Base-by-base conservation (phyloP, 2,329 filamentous ascomycete genomes). In the Exophiala aquamarina region DNA sequence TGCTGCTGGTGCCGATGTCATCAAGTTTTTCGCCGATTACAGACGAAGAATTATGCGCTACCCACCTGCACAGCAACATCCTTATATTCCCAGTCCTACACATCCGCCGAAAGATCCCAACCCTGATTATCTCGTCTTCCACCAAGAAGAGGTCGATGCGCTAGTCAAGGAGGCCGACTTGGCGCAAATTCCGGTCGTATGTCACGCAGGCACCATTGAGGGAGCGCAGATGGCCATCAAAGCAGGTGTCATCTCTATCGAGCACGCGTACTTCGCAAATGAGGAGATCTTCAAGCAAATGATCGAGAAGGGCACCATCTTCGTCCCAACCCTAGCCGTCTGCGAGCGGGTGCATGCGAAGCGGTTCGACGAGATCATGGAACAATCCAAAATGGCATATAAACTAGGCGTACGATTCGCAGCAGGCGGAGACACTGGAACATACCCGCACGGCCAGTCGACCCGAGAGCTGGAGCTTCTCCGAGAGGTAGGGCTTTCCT, bases 401-500 rank as follows among this genome's bases (percentile, higher is more conserved):
- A 68, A 76, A 4, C 43, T 61, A 8, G 78, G 77, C 0, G 69
- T 80, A 14, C 70, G 71, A 41, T 52, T 81, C 8, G 77, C 76
- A 0, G 69, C 70, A 8, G 78, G 78, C 0, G 77, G 77, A 0
- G 77, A 80, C 48, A 80, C 77, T 0, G 77, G 78, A 1, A 70
- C 75, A 0, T 74, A 77, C 47, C 62, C 73, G 2, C 78, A 81
- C 44, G 78, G 78, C 1, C 68, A 79, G 13, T 76, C 76, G 43
- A 72, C 61, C 0, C 59, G 77, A 3, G 78, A 82, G 59, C 55
- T 80, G 48, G 78, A 81, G 59, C 61, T 81, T n/a, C 67, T 81
- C 66, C 58, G 73, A 0, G 65, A 74, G 32, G 73, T 75, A 4
- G 77, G 77, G 0, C 61, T 82, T 1, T 71, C 74, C 0, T 49